Conservation (phyloP, 768 basidiomycete genomes). For the Terana coerulea region DNA sequence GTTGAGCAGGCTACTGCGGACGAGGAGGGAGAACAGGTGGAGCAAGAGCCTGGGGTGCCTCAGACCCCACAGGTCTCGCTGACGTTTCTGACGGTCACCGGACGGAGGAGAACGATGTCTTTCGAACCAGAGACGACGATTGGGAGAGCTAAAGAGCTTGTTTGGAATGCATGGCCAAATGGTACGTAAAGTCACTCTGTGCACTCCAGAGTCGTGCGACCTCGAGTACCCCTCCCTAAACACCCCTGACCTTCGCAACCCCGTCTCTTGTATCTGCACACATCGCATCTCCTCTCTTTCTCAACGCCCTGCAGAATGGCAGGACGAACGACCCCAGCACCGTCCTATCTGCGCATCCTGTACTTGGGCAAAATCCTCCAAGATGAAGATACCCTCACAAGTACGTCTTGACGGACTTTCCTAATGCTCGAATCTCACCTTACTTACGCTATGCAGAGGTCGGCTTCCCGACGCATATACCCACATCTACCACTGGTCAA, state of each 20-base stretch:
- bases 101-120: conserved; percentile 61
- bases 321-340: conserved; percentile 76
- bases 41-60: conserved; percentile 33
- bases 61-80: conserved; percentile 61
- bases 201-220: too few species aligned
- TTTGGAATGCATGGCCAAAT: conserved; percentile 79
- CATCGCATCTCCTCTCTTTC: neutral
- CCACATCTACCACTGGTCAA: conserved; percentile 1
- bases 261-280: neutral
- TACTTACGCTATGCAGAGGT: conserved; percentile 20
- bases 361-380: conserved; percentile 80
- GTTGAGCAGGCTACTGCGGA: conserved; percentile 10
- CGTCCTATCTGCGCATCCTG: conserved; percentile 70
- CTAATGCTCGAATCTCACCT: conserved; percentile 5
- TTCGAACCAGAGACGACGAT: conserved; percentile 76
- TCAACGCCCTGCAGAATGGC: conserved; percentile 53
- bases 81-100: conserved; percentile 72
- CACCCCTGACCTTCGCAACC: neutral
- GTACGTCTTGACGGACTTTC: conserved; percentile 42
- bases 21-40: neutral
- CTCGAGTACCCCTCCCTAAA: too few species aligned
- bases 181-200: conserved; percentile 41
- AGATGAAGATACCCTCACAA: conserved; percentile 72
- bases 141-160: conserved; percentile 77
- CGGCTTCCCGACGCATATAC: conserved; percentile 26